phyloP scores from a whole-genome alignment of 2,329 filamentous ascomycete genomes.

The Cytospora mali region DNA sequence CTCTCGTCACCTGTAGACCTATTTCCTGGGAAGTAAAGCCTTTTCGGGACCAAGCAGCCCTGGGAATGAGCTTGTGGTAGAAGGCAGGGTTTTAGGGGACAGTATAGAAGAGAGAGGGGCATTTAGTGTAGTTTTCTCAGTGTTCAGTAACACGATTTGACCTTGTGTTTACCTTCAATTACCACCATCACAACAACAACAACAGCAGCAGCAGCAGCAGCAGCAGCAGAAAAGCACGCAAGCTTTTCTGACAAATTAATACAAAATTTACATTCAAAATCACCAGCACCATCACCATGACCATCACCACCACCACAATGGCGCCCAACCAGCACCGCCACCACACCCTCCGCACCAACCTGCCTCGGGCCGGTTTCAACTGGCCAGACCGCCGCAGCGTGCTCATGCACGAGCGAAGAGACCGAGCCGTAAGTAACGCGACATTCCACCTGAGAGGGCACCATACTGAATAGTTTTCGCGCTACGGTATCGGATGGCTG shows the following conservation, averaged over 20 bases:
- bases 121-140: no score
- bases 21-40: no score
- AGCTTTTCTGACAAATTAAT: no score
- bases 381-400: neutral
- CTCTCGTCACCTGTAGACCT: no score
- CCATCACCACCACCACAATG: neutral
- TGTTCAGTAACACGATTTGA: no score
- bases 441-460: neutral
- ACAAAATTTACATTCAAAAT: neutral
- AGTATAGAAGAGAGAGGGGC: no score
- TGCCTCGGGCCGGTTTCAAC: conserved; percentile 5
- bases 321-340: neutral
- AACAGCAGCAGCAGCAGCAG: neutral
- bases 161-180: neutral
- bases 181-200: neutral
- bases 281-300: neutral
- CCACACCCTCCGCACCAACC: neutral
- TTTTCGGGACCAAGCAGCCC: no score
- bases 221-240: neutral
- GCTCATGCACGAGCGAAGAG: neutral
- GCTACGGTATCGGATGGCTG: neutral
- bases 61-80: no score
- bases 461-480: no score
- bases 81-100: no score
- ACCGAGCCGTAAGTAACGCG: neutral